These are phyloP conservation scores for Ploettnerulaceae sp. DNA, from an alignment of 2,329 filamentous ascomycete species.

Conservation along the genomic window DNA sequence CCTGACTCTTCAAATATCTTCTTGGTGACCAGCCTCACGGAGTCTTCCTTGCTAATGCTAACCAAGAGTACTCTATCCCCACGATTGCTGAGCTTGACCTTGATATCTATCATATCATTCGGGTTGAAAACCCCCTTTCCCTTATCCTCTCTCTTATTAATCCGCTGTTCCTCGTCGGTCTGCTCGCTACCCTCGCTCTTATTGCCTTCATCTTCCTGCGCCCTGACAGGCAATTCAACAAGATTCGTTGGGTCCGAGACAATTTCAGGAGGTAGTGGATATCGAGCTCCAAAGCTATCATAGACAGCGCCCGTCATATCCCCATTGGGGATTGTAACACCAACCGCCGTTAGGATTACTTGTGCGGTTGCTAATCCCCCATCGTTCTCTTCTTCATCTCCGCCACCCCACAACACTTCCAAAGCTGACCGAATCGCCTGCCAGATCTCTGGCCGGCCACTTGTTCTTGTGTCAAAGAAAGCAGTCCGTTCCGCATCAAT, in stretches of 20 bases:
- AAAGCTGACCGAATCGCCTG: slow-evolving; percentile 64
- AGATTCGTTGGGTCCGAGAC: slow-evolving; percentile 63
- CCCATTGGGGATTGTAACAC: slow-evolving; percentile 69
- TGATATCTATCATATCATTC: slow-evolving; percentile 26
- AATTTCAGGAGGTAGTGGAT: slow-evolving; percentile 62
- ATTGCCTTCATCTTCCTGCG: slow-evolving; percentile 31
- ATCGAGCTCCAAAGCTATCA: slow-evolving; percentile 65
- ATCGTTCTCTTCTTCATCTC: slow-evolving; percentile 37
- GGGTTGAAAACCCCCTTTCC: slow-evolving; percentile 30
- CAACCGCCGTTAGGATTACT: slow-evolving; percentile 72
- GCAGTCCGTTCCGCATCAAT: slow-evolving; percentile 69
- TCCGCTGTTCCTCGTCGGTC: slow-evolving; percentile 37
- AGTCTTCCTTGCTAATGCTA: slow-evolving; percentile 53
- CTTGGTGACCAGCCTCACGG: slow-evolving; percentile 57
- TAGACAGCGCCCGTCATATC: slow-evolving; percentile 63
- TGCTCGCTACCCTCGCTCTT: slow-evolving; percentile 25
- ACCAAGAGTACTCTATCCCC: slow-evolving; percentile 60
- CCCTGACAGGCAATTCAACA: slow-evolving; percentile 24
- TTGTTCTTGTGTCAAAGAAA: slow-evolving; percentile 88
- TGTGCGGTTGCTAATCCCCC: slow-evolving; percentile 62
- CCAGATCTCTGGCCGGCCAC: slow-evolving; percentile 76
- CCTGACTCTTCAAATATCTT: slow-evolving; percentile 59
- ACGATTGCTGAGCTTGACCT: slow-evolving; percentile 33
- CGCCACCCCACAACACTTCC: slow-evolving; percentile 55
- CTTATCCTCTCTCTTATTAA: slow-evolving; percentile 45